Conservation (phyloP, 805 yeast species). For the Grigorovia humatica region DNA sequence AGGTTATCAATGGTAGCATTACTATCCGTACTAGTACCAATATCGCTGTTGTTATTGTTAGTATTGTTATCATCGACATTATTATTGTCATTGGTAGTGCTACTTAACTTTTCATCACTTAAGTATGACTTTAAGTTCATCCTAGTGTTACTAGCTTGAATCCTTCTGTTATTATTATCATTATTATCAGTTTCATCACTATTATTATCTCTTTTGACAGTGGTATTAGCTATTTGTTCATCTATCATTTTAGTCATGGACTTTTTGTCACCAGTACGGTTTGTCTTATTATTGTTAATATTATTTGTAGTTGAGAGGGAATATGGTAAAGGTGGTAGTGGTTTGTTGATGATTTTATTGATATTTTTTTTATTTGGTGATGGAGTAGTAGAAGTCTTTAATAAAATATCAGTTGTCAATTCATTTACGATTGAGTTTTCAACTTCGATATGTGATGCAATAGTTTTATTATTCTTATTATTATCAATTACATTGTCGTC, state of each 20-base stretch:
- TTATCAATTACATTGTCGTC: neutral
- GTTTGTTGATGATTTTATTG: constrained; percentile 29
- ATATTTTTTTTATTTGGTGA: constrained; percentile 9
- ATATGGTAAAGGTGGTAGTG: constrained; percentile 34
- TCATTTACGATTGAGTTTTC: neutral
- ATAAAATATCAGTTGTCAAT: neutral
- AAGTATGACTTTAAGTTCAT: neutral
- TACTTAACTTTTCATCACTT: neutral
- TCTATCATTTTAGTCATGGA: neutral
- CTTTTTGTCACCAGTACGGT: neutral
- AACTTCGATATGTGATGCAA: neutral
- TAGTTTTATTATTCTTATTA: neutral
- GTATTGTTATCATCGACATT: constrained; percentile 5
- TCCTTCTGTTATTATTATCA: neutral
- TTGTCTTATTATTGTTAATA: too few species aligned
- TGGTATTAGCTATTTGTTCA: neutral
- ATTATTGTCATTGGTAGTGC: constrained; percentile 1
- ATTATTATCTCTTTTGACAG: neutral
- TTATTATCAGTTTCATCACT: neutral
- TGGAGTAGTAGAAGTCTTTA: neutral
- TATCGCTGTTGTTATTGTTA: too few species aligned
- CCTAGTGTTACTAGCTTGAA: neutral
- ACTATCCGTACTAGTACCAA: neutral
- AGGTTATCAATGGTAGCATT: too few species aligned
- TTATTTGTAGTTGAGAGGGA: neutral